phyloP scores from a whole-genome alignment of 306 rosid genomes.

The Hippophae rhamnoides region DNA sequence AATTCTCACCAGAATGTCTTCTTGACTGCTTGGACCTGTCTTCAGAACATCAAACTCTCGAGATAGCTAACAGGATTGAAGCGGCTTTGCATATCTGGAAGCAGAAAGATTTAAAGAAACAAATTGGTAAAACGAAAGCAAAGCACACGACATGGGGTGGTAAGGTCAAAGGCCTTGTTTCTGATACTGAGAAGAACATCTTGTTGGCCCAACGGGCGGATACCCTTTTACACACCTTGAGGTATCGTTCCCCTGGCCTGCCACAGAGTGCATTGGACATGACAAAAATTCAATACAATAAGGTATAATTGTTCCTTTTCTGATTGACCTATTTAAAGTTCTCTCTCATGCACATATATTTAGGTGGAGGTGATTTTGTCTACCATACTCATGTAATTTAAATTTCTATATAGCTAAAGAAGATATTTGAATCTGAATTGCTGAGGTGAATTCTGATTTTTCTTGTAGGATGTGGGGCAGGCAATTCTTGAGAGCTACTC shows the following conservation, averaged over 20 bases:
- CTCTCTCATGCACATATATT: no score
- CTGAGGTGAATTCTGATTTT: slow-evolving; percentile 11
- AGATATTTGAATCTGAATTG: neutral
- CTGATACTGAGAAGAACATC: slow-evolving; percentile 43
- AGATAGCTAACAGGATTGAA: slow-evolving; percentile 77
- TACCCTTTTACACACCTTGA: slow-evolving; percentile 63
- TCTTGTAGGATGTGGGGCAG: slow-evolving; percentile 87
- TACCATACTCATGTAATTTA: no score
- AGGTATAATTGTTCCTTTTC: slow-evolving; percentile 29
- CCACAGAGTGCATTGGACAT: slow-evolving; percentile 88
- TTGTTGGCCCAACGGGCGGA: slow-evolving; percentile 64
- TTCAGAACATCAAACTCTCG: slow-evolving; percentile 79
- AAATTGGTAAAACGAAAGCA: slow-evolving; percentile 30
- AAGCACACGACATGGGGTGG: slow-evolving; percentile 86
- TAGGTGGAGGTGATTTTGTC: no score
- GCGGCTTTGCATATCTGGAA: slow-evolving; percentile 79
- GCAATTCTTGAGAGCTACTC: slow-evolving; percentile 97
- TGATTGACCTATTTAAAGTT: neutral
- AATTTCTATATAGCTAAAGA: no score
- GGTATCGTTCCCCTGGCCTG: slow-evolving; percentile 74
- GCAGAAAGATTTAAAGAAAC: slow-evolving; percentile 59
- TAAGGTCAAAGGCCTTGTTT: slow-evolving; percentile 80
- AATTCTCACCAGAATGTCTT: slow-evolving; percentile 66
- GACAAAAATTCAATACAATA: slow-evolving; percentile 84
- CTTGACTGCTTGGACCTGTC: slow-evolving; percentile 86